These are phyloP conservation scores for Aspergillus transmontanensis DNA, from an alignment of 2,329 filamentous ascomycete species.

Conservation along the genomic window DNA sequence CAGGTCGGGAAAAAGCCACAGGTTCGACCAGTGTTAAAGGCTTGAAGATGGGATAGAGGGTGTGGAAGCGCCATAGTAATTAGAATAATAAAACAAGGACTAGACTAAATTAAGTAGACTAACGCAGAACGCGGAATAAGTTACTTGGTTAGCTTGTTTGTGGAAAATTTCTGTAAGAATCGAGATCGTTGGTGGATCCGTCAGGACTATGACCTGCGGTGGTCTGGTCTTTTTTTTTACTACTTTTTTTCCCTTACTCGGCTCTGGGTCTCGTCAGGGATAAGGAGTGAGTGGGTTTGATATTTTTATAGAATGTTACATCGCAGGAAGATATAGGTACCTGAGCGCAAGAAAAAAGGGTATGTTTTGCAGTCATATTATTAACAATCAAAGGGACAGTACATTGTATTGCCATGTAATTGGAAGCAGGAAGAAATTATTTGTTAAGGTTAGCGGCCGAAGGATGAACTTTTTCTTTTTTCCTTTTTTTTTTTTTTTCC, in stretches of 20 bases:
- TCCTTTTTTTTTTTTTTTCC: background rate
- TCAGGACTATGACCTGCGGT: background rate
- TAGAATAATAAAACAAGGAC: background rate
- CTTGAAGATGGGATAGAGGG: background rate
- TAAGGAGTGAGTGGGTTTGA: background rate
- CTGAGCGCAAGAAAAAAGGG: background rate
- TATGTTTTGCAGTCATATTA: background rate
- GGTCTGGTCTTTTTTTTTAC: background rate
- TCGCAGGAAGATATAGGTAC: background rate
- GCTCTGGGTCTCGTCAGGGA: background rate
- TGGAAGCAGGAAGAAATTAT: background rate
- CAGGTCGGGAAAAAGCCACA: background rate
- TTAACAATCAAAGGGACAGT: background rate
- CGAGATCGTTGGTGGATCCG: constrained; percentile 1
- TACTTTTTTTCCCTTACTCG: background rate
- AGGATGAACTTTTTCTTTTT: background rate
- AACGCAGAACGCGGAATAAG: background rate
- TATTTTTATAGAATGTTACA: background rate
- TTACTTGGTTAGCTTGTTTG: constrained; percentile 1
- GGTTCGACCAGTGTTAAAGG: background rate
- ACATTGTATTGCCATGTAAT: background rate
- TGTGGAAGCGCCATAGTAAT: background rate
- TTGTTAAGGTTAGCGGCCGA: background rate
- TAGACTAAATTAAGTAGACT: background rate
- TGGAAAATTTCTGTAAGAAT: background rate